Evolutionary conservation across 148 eudicot genomes (phyloP).

Genomic region (Dysphania ambrosioides): DNA sequence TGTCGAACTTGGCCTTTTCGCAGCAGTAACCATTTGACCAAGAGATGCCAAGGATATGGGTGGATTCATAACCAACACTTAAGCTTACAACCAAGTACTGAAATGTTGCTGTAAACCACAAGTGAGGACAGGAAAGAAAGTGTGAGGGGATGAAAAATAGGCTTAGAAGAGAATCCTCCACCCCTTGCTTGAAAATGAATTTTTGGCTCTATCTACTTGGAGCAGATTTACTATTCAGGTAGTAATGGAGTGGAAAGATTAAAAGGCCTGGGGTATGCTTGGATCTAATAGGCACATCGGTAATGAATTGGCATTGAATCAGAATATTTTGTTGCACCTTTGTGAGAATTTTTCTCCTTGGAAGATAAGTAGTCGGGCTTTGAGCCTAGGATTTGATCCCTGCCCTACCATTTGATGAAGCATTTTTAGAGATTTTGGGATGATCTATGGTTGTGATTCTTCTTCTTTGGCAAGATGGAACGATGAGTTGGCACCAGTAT

Average conservation of each 20-base stretch:
- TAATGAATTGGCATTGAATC: too few relatives aligned
- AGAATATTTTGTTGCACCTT: not conserved
- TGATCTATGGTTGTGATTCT: too few relatives aligned
- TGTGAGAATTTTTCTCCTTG: not conserved
- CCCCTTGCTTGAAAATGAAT: too few relatives aligned
- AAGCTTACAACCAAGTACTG: not conserved
- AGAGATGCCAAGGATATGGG: not conserved
- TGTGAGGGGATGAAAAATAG: not conserved
- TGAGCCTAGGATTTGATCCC: not conserved
- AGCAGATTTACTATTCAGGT: not conserved
- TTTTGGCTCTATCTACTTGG: not conserved
- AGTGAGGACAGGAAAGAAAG: not conserved
- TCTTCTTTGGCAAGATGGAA: too few relatives aligned
- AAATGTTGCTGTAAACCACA: not conserved
- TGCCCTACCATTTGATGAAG: too few relatives aligned
- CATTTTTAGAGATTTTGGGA: too few relatives aligned
- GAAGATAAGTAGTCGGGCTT: not conserved
- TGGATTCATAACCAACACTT: not conserved
- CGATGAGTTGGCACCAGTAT: too few relatives aligned
- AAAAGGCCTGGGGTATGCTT: too few relatives aligned
- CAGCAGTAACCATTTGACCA: not conserved
- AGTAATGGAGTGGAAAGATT: too few relatives aligned
- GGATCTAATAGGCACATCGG: too few relatives aligned
- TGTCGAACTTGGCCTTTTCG: not conserved
- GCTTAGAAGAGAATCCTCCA: not conserved